These are phyloP conservation scores for Chaetomium globosum DNA, from an alignment of 2,329 filamentous ascomycete species.

Conservation along the genomic window DNA sequence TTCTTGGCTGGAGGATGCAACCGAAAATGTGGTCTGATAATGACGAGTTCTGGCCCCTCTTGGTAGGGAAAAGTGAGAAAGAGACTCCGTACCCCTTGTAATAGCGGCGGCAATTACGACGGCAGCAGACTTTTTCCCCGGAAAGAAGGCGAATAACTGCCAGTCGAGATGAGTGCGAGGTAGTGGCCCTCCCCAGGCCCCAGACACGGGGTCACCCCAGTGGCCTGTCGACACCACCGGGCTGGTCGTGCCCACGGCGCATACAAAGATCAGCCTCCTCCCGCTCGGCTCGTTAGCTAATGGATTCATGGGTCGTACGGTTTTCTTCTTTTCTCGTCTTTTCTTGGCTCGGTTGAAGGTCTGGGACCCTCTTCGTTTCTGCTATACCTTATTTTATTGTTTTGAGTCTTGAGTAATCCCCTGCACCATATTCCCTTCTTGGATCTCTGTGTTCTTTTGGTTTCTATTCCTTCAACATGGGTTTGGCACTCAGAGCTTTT, in stretches of 20 bases:
- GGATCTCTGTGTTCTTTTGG: constrained; percentile 2
- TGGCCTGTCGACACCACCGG: constrained; percentile 14
- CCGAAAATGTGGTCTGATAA: constrained; percentile 5
- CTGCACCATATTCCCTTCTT: constrained; percentile 19
- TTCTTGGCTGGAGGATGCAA: constrained; percentile 11
- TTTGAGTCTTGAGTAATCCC: constrained; percentile 1
- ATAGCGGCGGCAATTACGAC: not conserved
- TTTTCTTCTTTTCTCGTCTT: constrained; percentile 23
- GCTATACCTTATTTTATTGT: constrained; percentile 10
- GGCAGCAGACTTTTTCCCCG: not conserved
- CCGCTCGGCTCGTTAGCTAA: constrained; percentile 9
- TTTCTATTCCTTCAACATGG: constrained; percentile 29
- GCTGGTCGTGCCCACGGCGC: not conserved
- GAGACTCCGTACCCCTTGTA: not conserved
- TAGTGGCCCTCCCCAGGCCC: not conserved
- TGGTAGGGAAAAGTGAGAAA: not conserved
- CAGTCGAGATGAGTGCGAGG: not conserved
- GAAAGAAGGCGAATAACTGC: not conserved
- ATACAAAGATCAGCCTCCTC: constrained; percentile 29
- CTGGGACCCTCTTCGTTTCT: constrained; percentile 32
- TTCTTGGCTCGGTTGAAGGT: constrained; percentile 25
- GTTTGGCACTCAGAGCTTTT: constrained; percentile 28
- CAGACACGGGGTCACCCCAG: constrained; percentile 25
- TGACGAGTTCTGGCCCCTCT: not conserved
- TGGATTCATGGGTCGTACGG: constrained; percentile 25